Base-by-base conservation (phyloP, 176 grass and related monocot genomes). In the Aegilops longissima region DNA sequence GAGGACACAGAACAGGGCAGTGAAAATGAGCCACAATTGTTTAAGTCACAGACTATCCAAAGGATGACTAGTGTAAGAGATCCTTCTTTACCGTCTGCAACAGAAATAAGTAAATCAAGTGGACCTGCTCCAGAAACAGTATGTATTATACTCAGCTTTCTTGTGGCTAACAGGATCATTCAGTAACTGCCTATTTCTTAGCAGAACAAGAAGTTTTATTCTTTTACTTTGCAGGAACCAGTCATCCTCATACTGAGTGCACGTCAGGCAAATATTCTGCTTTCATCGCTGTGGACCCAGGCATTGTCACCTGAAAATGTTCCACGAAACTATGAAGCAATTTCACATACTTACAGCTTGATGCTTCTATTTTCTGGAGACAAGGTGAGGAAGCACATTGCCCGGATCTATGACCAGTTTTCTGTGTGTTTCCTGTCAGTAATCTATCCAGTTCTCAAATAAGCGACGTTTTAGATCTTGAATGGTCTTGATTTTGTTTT, bases 301-400 rank as follows among this genome's bases (percentile, higher is more conserved):
- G 92, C 96, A 82, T 70, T 91, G 38, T 95, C 86, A 82, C 86
- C 81, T 82, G 88, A 96, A 35, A 98, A 96, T 86, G 54, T 76
- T 89, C 96, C 96, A 18, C 86, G 65, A 84, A 98, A 92, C 72
- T 98, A 90, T 77, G 93, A 96, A 82, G 96, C 96, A 56, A 96
- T 98, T 67, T 93, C 93, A 86, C 93, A 98, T 76, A 98, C 96
- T 34, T 98, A 91, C 86, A 91, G 93, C 80, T 93, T 98, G 90
- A 86, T 92, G 86, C 92, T 98, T 79, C 67, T 98, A 12, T 98
- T 98, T 91, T 98, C 93, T 93, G 84, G 79, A 86, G 81, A 51
- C 61, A 96, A 92, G 96, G 96, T 98, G 74, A 90, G 36, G 76
- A 10, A 68, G 61, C 33, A 27, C 7, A 77, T 82, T 45, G 9